phyloP scores from a whole-genome alignment of 768 basidiomycete species.

The Pleurotus sapidus region DNA sequence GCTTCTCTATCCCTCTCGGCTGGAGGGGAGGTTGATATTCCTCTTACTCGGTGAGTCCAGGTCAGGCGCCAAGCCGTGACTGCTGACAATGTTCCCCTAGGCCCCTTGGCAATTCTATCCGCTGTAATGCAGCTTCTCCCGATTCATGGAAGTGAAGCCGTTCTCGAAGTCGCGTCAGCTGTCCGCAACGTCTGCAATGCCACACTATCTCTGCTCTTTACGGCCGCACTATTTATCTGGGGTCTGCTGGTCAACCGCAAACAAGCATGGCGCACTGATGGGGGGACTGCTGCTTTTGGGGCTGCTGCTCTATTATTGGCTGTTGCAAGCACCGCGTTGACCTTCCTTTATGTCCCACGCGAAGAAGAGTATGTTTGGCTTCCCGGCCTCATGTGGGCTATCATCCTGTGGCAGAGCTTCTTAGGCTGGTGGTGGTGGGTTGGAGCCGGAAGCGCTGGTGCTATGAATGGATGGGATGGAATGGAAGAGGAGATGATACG shows the following conservation, averaged over 20 bases:
- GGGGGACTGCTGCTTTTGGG: conserved; percentile 94
- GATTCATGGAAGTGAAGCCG: conserved; percentile 40
- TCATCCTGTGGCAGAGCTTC: conserved; percentile 97
- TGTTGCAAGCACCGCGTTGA: conserved; percentile 76
- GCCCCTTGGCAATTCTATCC: conserved; percentile 82
- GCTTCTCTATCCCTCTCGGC: conserved; percentile 85
- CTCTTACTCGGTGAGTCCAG: conserved; percentile 62
- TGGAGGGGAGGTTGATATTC: conserved; percentile 87
- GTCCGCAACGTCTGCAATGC: conserved; percentile 95
- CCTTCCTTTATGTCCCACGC: conserved; percentile 81
- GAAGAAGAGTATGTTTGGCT: conserved; percentile 92
- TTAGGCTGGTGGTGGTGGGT: conserved; percentile 99
- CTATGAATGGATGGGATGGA: conserved; percentile 34
- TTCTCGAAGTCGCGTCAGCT: conserved; percentile 61
- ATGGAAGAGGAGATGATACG: conserved; percentile 60
- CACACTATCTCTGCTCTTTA: conserved; percentile 93
- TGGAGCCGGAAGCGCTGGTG: conserved; percentile 82
- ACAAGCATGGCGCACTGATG: conserved; percentile 95
- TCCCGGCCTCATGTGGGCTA: conserved; percentile 83
- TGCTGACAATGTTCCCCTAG: conserved; percentile 25
- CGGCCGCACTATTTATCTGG: conserved; percentile 87
- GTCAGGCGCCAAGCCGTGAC: no score
- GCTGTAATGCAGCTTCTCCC: conserved; percentile 84
- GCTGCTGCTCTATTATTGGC: conserved; percentile 82
- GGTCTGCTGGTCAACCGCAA: conserved; percentile 85